Evolutionary conservation across 2,329 filamentous ascomycete genomes (phyloP), one percentile per base, ranked within the genome.

Genomic region (Grosmannia penicillata): DNA sequence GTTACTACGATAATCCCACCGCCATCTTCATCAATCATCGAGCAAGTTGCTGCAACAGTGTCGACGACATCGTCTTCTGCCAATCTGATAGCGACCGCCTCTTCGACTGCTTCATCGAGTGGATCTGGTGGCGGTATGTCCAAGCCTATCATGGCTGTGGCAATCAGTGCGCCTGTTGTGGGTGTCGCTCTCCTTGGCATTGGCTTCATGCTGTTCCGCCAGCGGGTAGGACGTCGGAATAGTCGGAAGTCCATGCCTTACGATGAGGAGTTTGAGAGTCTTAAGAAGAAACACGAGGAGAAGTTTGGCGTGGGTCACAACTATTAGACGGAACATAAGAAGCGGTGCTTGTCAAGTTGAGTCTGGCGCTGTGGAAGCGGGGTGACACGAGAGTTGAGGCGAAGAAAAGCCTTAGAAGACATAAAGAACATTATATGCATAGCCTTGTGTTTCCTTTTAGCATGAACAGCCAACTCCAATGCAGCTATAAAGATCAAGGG

Each of bases 271-370:
- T 46, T 47, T 36, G 48, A 48, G 37, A 48, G 41, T 25, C 44
- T 51, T 14, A 44, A 49, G 42, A 50, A 45, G 29, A 49, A 47
- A 43, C 45, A 47, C 39, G 41, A 47, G 29, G 47, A 46, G 13
- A 48, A 48, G 45, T 48, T 48, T 37, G 43, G 36, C 21, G 33
- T 40, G 8, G 44, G 44, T 1, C 46, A 48, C 30, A 48, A 48
- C 33, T 48, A 48, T 22, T 48, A 33, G 14, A 21, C 15, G 11
- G 25, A 8, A 28, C n/a, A 28, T 6, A 6, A n/a, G 35, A 25
- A 25, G 24, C 24, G 11, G 11, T 25, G 24, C n/a, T n/a, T n/a
- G n/a, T n/a, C n/a, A n/a, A n/a, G n/a, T n/a, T n/a, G n/a, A n/a
- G n/a, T n/a, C n/a, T n/a, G n/a, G n/a, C n/a, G n/a, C n/a, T n/a